Conservation (phyloP, 2,329 filamentous ascomycete genomes). For the Verticillium longisporum region DNA sequence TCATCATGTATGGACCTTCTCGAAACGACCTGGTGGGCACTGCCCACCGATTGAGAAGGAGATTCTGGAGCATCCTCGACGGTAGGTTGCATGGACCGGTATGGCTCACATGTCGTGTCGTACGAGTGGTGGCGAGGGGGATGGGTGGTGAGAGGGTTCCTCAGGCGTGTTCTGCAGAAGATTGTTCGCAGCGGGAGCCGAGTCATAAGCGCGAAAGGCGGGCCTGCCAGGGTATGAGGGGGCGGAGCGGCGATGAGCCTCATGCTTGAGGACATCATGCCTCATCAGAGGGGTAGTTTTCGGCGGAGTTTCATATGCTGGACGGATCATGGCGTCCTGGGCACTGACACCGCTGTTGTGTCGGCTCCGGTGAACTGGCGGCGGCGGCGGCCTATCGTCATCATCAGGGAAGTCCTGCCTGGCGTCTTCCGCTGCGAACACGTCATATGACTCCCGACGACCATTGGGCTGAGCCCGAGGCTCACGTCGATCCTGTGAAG, state of each 20-base stretch:
- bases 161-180: slow-evolving; percentile 19
- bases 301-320: slow-evolving; percentile 31
- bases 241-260: slow-evolving; percentile 47
- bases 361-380: slow-evolving; percentile 46
- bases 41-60: slow-evolving; percentile 19
- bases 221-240: slow-evolving; percentile 46
- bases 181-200: slow-evolving; percentile 31
- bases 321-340: slow-evolving; percentile 33
- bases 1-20: slow-evolving; percentile 22
- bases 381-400: slow-evolving; percentile 45
- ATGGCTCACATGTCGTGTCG: slow-evolving; percentile 40
- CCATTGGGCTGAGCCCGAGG: slow-evolving; percentile 25
- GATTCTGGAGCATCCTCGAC: slow-evolving; percentile 59
- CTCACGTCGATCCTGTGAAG: slow-evolving; percentile 30
- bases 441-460: slow-evolving; percentile 24
- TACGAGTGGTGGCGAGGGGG: slow-evolving; percentile 43
- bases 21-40: slow-evolving; percentile 17
- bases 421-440: slow-evolving; percentile 19
- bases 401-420: slow-evolving; percentile 28
- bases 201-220: slow-evolving; percentile 44
- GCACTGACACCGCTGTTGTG: slow-evolving; percentile 33
- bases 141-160: slow-evolving; percentile 25
- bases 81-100: slow-evolving; percentile 51
- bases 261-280: slow-evolving; percentile 50
- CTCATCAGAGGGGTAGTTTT: slow-evolving; percentile 44